phyloP scores from a whole-genome alignment of 164 flowering plant genomes.

The Sextonia rubra region DNA sequence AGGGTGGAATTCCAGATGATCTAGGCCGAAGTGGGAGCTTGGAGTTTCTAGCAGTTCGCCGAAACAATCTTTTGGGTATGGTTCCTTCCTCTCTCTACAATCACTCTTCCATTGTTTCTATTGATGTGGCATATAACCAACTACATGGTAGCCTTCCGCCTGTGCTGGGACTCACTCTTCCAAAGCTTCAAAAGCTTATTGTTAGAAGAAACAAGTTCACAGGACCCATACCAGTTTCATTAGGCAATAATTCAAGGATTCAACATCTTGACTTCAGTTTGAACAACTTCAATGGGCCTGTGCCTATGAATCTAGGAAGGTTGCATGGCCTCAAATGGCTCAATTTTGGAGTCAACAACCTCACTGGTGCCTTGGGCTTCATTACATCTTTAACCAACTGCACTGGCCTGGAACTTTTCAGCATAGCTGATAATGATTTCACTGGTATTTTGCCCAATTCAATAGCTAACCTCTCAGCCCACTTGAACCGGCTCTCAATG shows the following conservation, averaged over 20 bases:
- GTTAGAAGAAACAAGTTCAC: not conserved
- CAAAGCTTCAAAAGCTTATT: conserved; percentile 5
- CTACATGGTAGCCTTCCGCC: conserved; percentile 20
- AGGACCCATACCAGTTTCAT: no score
- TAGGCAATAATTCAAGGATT: no score
- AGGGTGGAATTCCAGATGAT: conserved; percentile 21
- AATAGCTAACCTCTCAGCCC: conserved; percentile 20
- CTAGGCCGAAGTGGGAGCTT: conserved; percentile 16
- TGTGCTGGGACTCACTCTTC: conserved; percentile 16
- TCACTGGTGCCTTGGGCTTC: conserved; percentile 16
- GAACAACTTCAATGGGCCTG: no score
- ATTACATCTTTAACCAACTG: conserved; percentile 23
- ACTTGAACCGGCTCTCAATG: not conserved
- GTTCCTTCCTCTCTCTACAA: conserved; percentile 27
- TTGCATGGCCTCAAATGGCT: not conserved
- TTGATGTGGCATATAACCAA: conserved; percentile 9
- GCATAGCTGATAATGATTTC: conserved; percentile 3
- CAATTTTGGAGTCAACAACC: conserved; percentile 3
- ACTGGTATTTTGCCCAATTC: conserved; percentile 21
- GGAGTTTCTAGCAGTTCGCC: not conserved
- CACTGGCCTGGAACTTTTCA: conserved; percentile 4
- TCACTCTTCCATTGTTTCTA: not conserved
- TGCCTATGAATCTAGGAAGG: no score
- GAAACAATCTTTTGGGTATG: conserved; percentile 20
- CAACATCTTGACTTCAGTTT: no score